phyloP scores from a whole-genome alignment of 768 basidiomycete genomes.

The Pleurotus djamor region DNA sequence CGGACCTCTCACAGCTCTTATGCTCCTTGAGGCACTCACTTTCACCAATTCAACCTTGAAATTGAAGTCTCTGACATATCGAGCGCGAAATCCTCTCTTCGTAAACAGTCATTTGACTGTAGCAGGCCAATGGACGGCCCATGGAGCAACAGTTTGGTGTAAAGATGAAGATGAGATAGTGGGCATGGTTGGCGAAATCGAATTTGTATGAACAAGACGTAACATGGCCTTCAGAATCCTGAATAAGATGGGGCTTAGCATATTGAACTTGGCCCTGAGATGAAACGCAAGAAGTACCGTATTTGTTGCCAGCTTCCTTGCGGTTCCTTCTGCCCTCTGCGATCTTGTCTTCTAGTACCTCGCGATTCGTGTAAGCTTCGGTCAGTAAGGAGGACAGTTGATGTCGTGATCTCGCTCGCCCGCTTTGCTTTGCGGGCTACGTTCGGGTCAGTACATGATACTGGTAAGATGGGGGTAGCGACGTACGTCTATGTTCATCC shows the following conservation, averaged over 20 bases:
- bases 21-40: constrained; percentile 65
- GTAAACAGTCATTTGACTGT: constrained; percentile 36
- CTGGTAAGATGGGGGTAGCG: background rate
- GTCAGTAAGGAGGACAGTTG: constrained; percentile 79
- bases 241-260: background rate
- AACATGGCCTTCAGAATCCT: no score
- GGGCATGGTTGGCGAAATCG: constrained; percentile 19
- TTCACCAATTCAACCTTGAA: constrained; percentile 45
- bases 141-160: constrained; percentile 36
- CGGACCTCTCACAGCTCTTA: constrained; percentile 77
- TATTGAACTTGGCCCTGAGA: background rate
- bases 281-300: constrained; percentile 49
- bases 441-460: background rate
- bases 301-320: constrained; percentile 91
- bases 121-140: constrained; percentile 28
- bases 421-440: constrained; percentile 69
- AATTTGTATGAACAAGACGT: background rate
- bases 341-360: constrained; percentile 79
- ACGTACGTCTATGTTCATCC: constrained; percentile 80
- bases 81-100: constrained; percentile 51
- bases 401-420: constrained; percentile 70
- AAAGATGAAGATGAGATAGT: constrained; percentile 25
- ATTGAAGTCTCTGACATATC: constrained; percentile 56
- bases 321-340: constrained; percentile 81
- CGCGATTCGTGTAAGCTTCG: constrained; percentile 83